Evolutionary conservation across 1,139 yeast genomes (phyloP).

Genomic region (Lodderomyces pseudojiufengensis): DNA sequence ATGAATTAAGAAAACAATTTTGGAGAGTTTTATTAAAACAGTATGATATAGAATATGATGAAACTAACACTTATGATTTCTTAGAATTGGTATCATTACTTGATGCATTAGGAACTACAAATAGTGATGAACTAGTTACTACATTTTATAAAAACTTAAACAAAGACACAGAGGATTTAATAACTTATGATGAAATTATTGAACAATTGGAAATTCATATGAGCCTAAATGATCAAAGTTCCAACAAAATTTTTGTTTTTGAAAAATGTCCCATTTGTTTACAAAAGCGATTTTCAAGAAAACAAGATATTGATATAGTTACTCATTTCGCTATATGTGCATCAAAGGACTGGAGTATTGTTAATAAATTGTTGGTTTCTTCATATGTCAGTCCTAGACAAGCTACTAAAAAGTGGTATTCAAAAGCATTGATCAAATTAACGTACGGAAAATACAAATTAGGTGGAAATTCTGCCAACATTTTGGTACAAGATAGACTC

Average conservation of each 20-base stretch:
- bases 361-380: conserved; percentile 60
- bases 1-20: conserved; percentile 58
- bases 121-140: conserved; percentile 45
- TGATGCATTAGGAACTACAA: conserved; percentile 59
- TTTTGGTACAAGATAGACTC: conserved; percentile 84
- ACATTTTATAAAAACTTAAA: conserved; percentile 41
- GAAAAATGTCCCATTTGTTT: conserved; percentile 77
- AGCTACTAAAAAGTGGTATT: conserved; percentile 87
- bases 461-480: conserved; percentile 92
- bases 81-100: conserved; percentile 56
- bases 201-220: conserved; percentile 47
- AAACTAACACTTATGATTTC: conserved; percentile 39
- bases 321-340: conserved; percentile 89
- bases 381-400: conserved; percentile 75
- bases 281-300: conserved; percentile 53
- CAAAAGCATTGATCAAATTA: conserved; percentile 74
- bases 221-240: conserved; percentile 17
- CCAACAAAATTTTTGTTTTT: conserved; percentile 47
- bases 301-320: conserved; percentile 63
- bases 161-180: conserved; percentile 49
- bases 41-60: conserved; percentile 36
- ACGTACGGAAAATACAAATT: conserved; percentile 85
- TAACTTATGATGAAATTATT: conserved; percentile 55
- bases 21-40: conserved; percentile 65
- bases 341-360: conserved; percentile 71